Base-by-base conservation (phyloP, 192 early-diverging fungal species). In the Thoreauomyces humboldtii region DNA sequence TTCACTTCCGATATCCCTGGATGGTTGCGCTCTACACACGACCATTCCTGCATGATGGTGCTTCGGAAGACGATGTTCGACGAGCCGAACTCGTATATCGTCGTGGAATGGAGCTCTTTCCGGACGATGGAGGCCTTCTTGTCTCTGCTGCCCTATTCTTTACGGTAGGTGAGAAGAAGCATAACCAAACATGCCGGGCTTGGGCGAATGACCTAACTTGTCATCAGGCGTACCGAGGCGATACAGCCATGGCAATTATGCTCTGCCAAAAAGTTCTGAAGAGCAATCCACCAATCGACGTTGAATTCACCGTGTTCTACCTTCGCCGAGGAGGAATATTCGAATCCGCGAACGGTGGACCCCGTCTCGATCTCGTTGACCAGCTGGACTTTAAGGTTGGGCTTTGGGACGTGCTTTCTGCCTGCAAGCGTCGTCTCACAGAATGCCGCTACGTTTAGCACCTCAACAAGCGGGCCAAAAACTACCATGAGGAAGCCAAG, bases 261-360 rank as follows among this genome's bases (percentile, higher is more conserved):
- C 61, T 63, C 24, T 63, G 61, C 47, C 61, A 63, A 11, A 63
- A 52, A 24, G 48, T 52, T n/a, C 19, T 63, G 0, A 63, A 63
- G 24, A 9, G 24, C 17, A 52, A 34, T 11, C 48, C 61, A 25
- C 31, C 48, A 9, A 14, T 63, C 14, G 61, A 63, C 34, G 33
- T 51, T 0, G 61, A 63, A 48, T 63, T 63, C 31, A 63, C 61
- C n/a, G 33, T 63, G 12, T 63, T 63, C 47, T 63, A 63, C 36
- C 47, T 63, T n/a, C 61, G 61, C n/a, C 45, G 61, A 4, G 61
- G 61, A 1, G 61, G 61, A 0, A 52, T 63, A 11, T 33, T 52
- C 36, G 61, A 63, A 11, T 24, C 25, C 25, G 7, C 17, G 6
- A 52, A 34, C 22, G 61, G 61, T 0, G 33, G 11, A 15, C 31